Base-by-base conservation (phyloP, 2,329 filamentous ascomycete genomes). In the Byssothecium circinans region DNA sequence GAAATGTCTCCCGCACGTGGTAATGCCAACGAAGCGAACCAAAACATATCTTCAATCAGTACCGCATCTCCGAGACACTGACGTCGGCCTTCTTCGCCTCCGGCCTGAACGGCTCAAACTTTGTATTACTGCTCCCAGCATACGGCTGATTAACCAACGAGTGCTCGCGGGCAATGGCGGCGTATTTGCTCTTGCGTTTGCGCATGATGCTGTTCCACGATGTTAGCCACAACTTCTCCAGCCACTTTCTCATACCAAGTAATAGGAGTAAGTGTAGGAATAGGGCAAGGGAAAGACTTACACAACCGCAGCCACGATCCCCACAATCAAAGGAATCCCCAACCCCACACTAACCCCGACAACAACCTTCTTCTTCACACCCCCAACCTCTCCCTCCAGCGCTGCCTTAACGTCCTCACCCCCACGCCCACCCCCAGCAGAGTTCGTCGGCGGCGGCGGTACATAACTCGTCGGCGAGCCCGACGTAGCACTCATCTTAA, bases 321-420 rank as follows among this genome's bases (percentile, higher is more conserved):
- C 69, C 6, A 65, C 48, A 2, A 80, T 18, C 2, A 73, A 53
- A 0, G 75, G 71, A 0, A 77, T 61, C 1, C 75, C 76, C 8
- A 78, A 41, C 0, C 79, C 78, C 1, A 81, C 71, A 33, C 71
- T 73, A 1, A 80, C 57, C 3, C 79, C 79, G 20, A 81, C 68
- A 36, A 81, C 75, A 27, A 79, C 43, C 18, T 72, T 73, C 23
- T 74, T 77, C n/a, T 67, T 69, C 2, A 74, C 69, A 0, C 75
- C 72, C 1, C 61, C 48, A 1, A 64, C 61, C 23, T 61, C 51
- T 0, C 57, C 64, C 4, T 68, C 47, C 0, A 68, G 19, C 6
- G 20, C 20, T 19, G 39, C 15, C 11, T 35, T 29, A 12, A 48
- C 25, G 8, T 42, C 35, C 18, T 34, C 29, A 1, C 23, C 32